Evolutionary conservation across 2,329 filamentous ascomycete genomes (phyloP).

Genomic region (Spiromastix sp.): DNA sequence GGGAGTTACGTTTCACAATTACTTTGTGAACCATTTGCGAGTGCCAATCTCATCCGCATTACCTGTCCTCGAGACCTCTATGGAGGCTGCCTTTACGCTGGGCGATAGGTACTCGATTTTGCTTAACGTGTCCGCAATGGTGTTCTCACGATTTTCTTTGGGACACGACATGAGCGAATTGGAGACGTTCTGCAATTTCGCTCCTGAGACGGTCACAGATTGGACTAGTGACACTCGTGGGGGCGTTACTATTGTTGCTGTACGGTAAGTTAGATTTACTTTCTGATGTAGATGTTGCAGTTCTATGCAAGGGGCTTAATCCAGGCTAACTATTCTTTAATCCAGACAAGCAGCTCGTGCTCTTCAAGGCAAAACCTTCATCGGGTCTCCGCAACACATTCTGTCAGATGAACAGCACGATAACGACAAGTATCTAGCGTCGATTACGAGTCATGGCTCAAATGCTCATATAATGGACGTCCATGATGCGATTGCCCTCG

Average conservation of each 20-base stretch:
- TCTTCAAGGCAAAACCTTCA: slow-evolving; percentile 51
- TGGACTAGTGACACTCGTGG: slow-evolving; percentile 50
- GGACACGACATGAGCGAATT: slow-evolving; percentile 49
- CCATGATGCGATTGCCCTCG: slow-evolving; percentile 42
- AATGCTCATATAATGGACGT: slow-evolving; percentile 34
- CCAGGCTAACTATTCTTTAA: slow-evolving; percentile 35
- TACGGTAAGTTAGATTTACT: slow-evolving; percentile 24
- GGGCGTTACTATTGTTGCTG: slow-evolving; percentile 45
- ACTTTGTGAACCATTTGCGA: slow-evolving; percentile 53
- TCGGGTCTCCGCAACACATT: slow-evolving; percentile 35
- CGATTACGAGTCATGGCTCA: slow-evolving; percentile 39
- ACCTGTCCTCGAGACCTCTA: slow-evolving; percentile 41
- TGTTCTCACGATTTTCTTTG: slow-evolving; percentile 45
- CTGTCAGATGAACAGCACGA: slow-evolving; percentile 47
- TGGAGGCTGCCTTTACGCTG: slow-evolving; percentile 46
- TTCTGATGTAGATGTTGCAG: no score
- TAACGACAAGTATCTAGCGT: slow-evolving; percentile 38
- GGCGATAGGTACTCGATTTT: slow-evolving; percentile 50
- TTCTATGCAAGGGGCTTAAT: slow-evolving; percentile 3
- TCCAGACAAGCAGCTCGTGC: slow-evolving; percentile 45
- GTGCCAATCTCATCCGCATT: slow-evolving; percentile 42
- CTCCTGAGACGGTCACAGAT: slow-evolving; percentile 46
- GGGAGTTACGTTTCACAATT: slow-evolving; percentile 45
- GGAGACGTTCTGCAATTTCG: slow-evolving; percentile 47
- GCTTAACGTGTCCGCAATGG: slow-evolving; percentile 49